Evolutionary conservation across 345 rosid genomes (phyloP).

Genomic region (Syzygium aqueum): DNA sequence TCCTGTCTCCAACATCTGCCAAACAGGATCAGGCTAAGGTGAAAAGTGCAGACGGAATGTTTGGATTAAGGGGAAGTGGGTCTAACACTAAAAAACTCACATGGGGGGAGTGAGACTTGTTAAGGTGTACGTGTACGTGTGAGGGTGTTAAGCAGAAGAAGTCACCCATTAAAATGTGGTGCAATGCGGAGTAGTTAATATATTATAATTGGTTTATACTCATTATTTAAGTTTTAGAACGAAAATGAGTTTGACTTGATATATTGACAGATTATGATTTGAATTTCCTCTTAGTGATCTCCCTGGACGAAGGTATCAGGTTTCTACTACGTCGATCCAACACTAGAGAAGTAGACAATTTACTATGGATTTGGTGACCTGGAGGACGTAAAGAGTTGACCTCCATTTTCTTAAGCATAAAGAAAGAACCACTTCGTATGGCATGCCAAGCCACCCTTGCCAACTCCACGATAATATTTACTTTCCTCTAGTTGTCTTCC

Average conservation of each 20-base stretch:
- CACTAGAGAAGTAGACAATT: background rate
- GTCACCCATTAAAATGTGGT: background rate
- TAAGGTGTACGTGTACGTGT: background rate
- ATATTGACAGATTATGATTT: background rate
- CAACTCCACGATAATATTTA: background rate
- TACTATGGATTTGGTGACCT: background rate
- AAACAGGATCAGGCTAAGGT: background rate
- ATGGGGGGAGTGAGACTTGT: background rate
- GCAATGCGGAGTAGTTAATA: background rate
- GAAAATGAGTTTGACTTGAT: background rate
- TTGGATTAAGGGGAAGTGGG: background rate
- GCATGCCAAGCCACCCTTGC: background rate
- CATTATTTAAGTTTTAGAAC: background rate
- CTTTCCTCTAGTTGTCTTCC: background rate
- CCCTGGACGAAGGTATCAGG: accelerated
- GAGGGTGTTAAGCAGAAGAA: background rate
- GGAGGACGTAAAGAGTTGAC: background rate
- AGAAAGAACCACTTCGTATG: background rate
- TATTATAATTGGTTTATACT: background rate
- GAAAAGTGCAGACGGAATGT: background rate
- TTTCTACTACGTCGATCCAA: background rate
- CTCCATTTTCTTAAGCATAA: background rate
- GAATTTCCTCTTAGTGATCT: background rate
- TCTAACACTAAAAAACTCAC: background rate
- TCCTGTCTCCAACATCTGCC: background rate